phyloP scores from a whole-genome alignment of 1,139 yeast genomes.

The Hemisphaericaspora xylanilytica region DNA sequence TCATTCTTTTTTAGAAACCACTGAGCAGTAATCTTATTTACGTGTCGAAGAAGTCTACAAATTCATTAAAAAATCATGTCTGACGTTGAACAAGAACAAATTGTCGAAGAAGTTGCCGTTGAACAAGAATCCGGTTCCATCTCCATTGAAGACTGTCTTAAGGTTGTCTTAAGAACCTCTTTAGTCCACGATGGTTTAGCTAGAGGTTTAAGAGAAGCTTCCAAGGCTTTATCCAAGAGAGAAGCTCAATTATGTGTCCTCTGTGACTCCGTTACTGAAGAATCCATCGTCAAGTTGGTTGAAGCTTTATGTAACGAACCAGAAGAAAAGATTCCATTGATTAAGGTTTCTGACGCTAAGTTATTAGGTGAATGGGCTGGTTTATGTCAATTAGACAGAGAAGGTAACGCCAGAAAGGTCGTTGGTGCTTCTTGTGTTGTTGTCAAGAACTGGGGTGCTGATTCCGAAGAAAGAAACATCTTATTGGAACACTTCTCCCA shows the following conservation, averaged over 20 bases:
- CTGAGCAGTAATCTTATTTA: constrained; percentile 64
- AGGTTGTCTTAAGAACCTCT: constrained; percentile 97
- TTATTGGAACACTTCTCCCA: constrained; percentile 95
- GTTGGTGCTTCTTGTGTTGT: constrained; percentile 99
- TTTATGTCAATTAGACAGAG: constrained; percentile 99
- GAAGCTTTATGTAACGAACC: constrained; percentile 99
- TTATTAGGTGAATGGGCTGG: constrained; percentile 99
- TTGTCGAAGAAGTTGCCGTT: constrained; percentile 82
- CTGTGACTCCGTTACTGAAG: constrained; percentile 98
- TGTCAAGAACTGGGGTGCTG: constrained; percentile 99
- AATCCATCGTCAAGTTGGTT: constrained; percentile 92
- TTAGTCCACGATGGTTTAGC: constrained; percentile 99
- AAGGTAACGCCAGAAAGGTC: constrained; percentile 99
- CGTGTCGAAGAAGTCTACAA: constrained; percentile 85
- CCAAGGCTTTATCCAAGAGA: constrained; percentile 97
- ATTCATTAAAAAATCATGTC: constrained; percentile 57
- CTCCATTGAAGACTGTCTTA: constrained; percentile 97
- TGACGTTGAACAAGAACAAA: constrained; percentile 83
- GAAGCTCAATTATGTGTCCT: constrained; percentile 98
- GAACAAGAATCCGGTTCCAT: constrained; percentile 85
- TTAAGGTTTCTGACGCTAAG: constrained; percentile 99
- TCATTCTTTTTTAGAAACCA: constrained; percentile 29
- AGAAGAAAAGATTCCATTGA: constrained; percentile 93
- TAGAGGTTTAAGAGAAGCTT: constrained; percentile 99
- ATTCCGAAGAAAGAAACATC: constrained; percentile 96